Evolutionary conservation across 1,284 basidiomycete genomes (phyloP).

Genomic region (Irpex sp.): DNA sequence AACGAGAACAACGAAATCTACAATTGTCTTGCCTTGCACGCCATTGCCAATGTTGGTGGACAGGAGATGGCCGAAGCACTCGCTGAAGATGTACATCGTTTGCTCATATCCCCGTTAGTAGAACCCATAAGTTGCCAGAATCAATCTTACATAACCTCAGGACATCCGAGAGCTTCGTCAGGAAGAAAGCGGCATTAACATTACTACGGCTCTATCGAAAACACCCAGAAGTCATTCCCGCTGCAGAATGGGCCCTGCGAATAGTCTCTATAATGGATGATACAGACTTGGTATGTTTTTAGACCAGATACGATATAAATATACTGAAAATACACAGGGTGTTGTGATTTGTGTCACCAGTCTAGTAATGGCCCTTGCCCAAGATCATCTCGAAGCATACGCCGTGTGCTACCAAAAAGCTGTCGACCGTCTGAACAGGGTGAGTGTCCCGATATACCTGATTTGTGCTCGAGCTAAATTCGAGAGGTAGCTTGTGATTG

Average conservation of each 20-base stretch:
- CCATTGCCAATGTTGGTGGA: conserved; percentile 97
- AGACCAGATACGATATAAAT: not conserved
- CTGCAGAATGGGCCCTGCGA: conserved; percentile 92
- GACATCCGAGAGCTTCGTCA: conserved; percentile 93
- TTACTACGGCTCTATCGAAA: conserved; percentile 92
- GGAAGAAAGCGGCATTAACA: conserved; percentile 98
- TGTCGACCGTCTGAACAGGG: conserved; percentile 84
- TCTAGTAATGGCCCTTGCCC: conserved; percentile 92
- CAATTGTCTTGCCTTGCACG: conserved; percentile 96
- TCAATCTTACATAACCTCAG: conserved; percentile 36
- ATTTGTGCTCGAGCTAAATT: not conserved
- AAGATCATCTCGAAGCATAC: conserved; percentile 89
- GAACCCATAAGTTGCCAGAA: not conserved
- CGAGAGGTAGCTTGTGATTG: conserved; percentile 75
- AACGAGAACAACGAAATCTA: conserved; percentile 94
- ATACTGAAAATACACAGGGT: conserved; percentile 47
- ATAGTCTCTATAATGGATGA: conserved; percentile 97
- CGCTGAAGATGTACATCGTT: conserved; percentile 88
- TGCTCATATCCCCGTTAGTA: conserved; percentile 92
- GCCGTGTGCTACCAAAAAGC: conserved; percentile 93
- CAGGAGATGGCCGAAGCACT: conserved; percentile 98
- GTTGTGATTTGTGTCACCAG: conserved; percentile 94
- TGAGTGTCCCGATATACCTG: conserved; percentile 34
- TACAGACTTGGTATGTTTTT: conserved; percentile 65
- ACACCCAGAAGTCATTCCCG: conserved; percentile 91